Evolutionary conservation across 805 yeast genomes (phyloP).

Genomic region (Wickerhamiella lipophila): DNA sequence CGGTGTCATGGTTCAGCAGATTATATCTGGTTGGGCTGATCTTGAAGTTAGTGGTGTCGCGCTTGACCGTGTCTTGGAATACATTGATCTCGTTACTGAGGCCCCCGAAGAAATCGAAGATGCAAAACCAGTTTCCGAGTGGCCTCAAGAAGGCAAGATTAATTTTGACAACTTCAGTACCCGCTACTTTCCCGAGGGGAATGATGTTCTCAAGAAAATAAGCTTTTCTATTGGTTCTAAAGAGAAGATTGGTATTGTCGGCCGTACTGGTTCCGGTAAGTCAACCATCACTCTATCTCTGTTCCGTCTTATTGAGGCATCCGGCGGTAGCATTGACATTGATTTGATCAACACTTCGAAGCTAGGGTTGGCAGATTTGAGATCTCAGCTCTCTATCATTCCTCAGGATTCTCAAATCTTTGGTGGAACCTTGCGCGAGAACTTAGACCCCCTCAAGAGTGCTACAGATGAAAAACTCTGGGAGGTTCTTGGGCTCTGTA

Average conservation of each 20-base stretch:
- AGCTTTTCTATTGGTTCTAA: slow-evolving; percentile 47
- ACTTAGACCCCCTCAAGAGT: slow-evolving; percentile 66
- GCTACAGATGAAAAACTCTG: slow-evolving; percentile 63
- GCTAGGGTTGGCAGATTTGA: slow-evolving; percentile 64
- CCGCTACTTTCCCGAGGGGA: slow-evolving; percentile 66
- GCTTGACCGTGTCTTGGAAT: slow-evolving; percentile 74
- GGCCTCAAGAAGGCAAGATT: slow-evolving; percentile 68
- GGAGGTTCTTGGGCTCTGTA: slow-evolving; percentile 67
- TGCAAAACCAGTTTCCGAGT: slow-evolving; percentile 49
- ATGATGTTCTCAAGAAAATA: slow-evolving; percentile 60
- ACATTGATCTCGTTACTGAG: slow-evolving; percentile 63
- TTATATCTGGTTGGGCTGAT: slow-evolving; percentile 84
- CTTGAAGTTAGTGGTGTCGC: slow-evolving; percentile 87
- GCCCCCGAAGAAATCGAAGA: slow-evolving; percentile 62
- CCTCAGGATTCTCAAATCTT: slow-evolving; percentile 93
- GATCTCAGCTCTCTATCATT: slow-evolving; percentile 68
- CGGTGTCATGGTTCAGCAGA: slow-evolving; percentile 78
- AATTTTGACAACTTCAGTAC: slow-evolving; percentile 62
- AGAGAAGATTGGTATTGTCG: slow-evolving; percentile 91
- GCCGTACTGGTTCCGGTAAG: slow-evolving; percentile 95
- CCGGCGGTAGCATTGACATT: slow-evolving; percentile 54
- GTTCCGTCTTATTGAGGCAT: slow-evolving; percentile 72
- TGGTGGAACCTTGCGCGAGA: slow-evolving; percentile 74
- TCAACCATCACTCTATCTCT: slow-evolving; percentile 73
- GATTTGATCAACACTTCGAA: slow-evolving; percentile 57